Percentiles rank a stretch among this genome's conserved stretches.
Evolutionary conservation across 805 yeast genomes (phyloP).

Genomic region (Cyberlindnera euphorbiiphila): DNA sequence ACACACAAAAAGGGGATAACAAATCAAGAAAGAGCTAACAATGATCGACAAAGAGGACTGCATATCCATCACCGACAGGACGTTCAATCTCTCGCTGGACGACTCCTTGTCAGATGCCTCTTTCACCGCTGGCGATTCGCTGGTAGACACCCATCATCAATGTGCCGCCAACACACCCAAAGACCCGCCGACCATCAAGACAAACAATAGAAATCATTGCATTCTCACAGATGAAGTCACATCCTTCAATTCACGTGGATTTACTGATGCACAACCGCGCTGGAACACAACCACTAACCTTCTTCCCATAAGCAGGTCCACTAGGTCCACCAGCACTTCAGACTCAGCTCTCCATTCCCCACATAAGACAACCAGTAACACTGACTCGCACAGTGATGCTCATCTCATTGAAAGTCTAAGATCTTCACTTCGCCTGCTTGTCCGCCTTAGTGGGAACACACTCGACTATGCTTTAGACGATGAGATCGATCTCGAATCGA

Average conservation of each 20-base stretch:
- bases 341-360: too few species aligned
- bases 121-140: conserved; percentile 14
- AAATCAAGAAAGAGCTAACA: background rate
- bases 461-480: background rate
- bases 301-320: background rate
- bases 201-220: background rate
- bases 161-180: too few species aligned
- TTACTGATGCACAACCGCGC: conserved; percentile 8
- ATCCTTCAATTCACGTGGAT: background rate
- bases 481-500: conserved; percentile 5
- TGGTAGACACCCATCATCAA: background rate
- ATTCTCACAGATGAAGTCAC: background rate
- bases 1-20: background rate
- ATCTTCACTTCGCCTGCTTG: conserved; percentile 8
- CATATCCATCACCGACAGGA: conserved; percentile 20
- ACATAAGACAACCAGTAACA: too few species aligned
- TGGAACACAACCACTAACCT: too few species aligned
- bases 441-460: conserved; percentile 16
- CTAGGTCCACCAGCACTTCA: too few species aligned
- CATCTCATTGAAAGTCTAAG: conserved; percentile 4
- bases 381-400: too few species aligned
- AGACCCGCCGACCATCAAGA: background rate
- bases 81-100: conserved; percentile 22
- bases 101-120: conserved; percentile 13
- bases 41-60: conserved; percentile 13